Evolutionary conservation across 2,329 filamentous ascomycete genomes (phyloP).

Genomic region (Ilyonectria mors-panacis): DNA sequence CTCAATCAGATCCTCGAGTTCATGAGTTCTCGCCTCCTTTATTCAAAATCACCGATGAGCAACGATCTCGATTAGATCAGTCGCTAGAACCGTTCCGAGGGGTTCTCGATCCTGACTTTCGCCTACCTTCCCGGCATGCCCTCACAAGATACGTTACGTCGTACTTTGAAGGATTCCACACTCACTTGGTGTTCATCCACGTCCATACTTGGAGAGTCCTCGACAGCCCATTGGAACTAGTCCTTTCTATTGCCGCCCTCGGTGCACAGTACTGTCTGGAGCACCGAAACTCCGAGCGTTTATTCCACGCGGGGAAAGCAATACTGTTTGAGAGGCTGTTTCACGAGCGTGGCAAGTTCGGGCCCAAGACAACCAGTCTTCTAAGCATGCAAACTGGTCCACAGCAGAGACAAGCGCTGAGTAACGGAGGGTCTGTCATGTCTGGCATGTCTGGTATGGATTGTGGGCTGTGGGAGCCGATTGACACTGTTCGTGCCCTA

Average conservation of each 20-base stretch:
- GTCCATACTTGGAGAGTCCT: conserved; percentile 51
- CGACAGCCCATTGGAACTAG: conserved; percentile 51
- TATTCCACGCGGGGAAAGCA: conserved; percentile 53
- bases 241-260: conserved; percentile 52
- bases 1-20: conserved; percentile 30
- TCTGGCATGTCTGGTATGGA: not conserved
- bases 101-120: conserved; percentile 49
- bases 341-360: conserved; percentile 41
- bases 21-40: conserved; percentile 38
- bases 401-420: not conserved
- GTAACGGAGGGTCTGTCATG: not conserved
- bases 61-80: conserved; percentile 45
- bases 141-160: conserved; percentile 54
- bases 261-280: conserved; percentile 59
- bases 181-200: conserved; percentile 57
- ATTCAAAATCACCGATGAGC: conserved; percentile 54
- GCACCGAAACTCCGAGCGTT: conserved; percentile 51
- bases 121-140: conserved; percentile 55
- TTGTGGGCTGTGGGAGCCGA: conserved; percentile 45
- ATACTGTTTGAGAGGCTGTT: conserved; percentile 51
- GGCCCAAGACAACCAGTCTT: conserved; percentile 43
- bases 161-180: conserved; percentile 56
- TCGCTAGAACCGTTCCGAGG: conserved; percentile 48
- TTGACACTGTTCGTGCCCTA: conserved; percentile 53
- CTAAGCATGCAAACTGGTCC: conserved; percentile 28